Evolutionary conservation across 1,139 yeast genomes (phyloP), one percentile per base, ranked within the genome.

Genomic region (Saccharomyces hybrid): DNA sequence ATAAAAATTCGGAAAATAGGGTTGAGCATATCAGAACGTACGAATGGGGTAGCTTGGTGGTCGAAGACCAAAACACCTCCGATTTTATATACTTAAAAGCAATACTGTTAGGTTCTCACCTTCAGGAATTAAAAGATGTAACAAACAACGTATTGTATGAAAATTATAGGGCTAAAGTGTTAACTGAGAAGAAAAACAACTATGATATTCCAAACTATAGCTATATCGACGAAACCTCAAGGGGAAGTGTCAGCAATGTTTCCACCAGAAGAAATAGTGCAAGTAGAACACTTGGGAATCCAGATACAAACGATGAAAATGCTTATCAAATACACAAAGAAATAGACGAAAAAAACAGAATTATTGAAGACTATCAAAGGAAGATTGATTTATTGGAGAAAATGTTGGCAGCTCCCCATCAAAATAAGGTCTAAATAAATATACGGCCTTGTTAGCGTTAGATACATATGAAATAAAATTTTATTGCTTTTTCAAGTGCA

Each of bases 81-180:
- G 90, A 85, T 67, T 85, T 85, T 64, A 77, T 85, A 11, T 75
- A 79, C 54, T 76, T 86, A 68, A 84, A 83, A 69, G 82, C 84
- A 56, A 84, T 84, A 5, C 70, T 86, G 57, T 75, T 86, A 60
- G 88, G 88, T 47, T 85, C 91, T n/a, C 91, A 86, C 69, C 75
- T 86, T 65, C 86, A 85, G 68, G 91, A 86, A 61, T 79, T 86
- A 63, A 85, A 84, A 69, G 89, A 84, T 61, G 72, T 79, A 51
- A 85, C 91, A 5, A 88, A 84, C 64, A 81, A 81, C 56, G 73
- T 77, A 55, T 76, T 85, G 57, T 86, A 86, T 70, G 91, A 86
- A 69, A 77, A 78, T 62, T 86, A 83, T 69, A 80, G 93, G 75
- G 83, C 88, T n/a, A 52, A 30, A 58, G 56, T 42, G 48, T 50